A percentile compares a stretch with the other conserved stretches of the same genome.
Evolutionary conservation across 2,329 filamentous ascomycete genomes (phyloP).

Genomic region (Colletotrichum spaethianum): DNA sequence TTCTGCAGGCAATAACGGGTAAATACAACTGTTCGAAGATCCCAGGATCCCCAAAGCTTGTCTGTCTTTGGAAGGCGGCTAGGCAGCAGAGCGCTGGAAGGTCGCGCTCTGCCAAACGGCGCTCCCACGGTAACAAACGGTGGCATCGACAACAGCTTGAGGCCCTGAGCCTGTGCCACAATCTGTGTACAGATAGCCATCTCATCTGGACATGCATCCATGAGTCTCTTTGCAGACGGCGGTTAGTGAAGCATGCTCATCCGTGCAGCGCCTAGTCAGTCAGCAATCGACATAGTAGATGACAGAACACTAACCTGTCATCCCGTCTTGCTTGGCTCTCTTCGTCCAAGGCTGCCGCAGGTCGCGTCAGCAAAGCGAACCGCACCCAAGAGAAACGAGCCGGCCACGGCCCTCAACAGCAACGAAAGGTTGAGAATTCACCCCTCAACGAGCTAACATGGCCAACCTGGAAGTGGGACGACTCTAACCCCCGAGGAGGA

Average conservation of each 20-base stretch:
- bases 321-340: not conserved
- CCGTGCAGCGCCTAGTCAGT: not conserved
- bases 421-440: constrained; percentile 26
- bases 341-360: not conserved
- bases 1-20: constrained; percentile 15
- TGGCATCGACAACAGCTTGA: not conserved
- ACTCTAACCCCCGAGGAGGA: constrained; percentile 7
- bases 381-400: not conserved
- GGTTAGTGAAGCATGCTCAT: not conserved
- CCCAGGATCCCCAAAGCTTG: not conserved
- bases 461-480: constrained; percentile 27
- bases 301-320: not conserved
- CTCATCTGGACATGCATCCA: not conserved
- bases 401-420: constrained; percentile 19
- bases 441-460: constrained; percentile 24
- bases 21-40: constrained; percentile 13
- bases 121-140: not conserved
- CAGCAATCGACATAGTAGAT: not conserved
- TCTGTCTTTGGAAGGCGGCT: not conserved
- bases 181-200: not conserved
- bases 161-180: not conserved
- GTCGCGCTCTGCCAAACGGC: not conserved
- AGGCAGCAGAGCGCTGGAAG: not conserved
- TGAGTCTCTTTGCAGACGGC: not conserved
- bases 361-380: not conserved